Evolutionary conservation across 2,329 filamentous ascomycete species (phyloP), one percentile per base, ranked within the genome.

Genomic region (Fusarium tuaranense): DNA sequence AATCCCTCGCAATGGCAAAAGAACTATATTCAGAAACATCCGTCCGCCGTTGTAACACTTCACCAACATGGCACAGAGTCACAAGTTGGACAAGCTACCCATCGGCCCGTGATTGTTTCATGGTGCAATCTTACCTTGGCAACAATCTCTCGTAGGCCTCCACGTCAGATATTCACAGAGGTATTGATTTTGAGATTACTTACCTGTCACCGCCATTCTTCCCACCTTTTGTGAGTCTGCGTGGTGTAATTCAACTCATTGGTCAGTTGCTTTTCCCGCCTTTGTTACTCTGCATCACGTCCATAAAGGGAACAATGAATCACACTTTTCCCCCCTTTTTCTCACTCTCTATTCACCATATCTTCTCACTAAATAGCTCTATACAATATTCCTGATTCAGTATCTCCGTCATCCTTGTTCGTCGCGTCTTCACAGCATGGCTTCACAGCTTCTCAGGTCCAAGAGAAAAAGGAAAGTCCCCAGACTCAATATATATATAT

Each of bases 91-190:
- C 39, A 46, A 25, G n/a, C 46, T 20, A 63, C n/a, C 44, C 60
- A 48, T 53, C 60, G 60, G 32, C 44, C 60, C 60, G 60, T 51
- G n/a, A 22, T 22, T 48, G 41, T 63, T 63, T 53, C 41, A 63
- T 32, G 48, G 46, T 10, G 27, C 25, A 48, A 25, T 34, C 12
- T 5, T 9, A n/a, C 5, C 27, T 30, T 32, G 48, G 18, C 48
- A n/a, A 32, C 18, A 32, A 13, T 55, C 25, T 30, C 14, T 39
- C 39, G 13, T 13, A 7, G 12, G 13, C 30, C 18, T 34, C 13
- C 36, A 30, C n/a, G 48, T 32, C 39, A 27, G 25, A 44, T 30
- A 30, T 55, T 55, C 25, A 61, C 25, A 41, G n/a, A 44, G 7
- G 38, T 14, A 18, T 5, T 22, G 22, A 4, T 13, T 53, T 27